Evolutionary conservation across 768 basidiomycete genomes (phyloP), one percentile per base, ranked within the genome.

Genomic region (Naganishia onofrii): DNA sequence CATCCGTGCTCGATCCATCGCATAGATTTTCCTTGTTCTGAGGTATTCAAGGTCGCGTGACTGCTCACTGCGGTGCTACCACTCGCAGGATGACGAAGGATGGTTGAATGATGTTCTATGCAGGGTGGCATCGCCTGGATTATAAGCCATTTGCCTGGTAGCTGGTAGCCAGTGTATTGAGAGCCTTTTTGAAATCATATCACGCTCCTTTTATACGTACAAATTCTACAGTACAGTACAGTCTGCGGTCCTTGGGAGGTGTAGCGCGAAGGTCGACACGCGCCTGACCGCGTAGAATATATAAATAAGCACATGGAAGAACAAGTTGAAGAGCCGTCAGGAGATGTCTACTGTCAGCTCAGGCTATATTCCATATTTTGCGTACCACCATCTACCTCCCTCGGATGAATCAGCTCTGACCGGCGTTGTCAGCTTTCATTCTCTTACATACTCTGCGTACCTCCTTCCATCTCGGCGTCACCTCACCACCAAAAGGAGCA

Each of bases 231-330:
- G 42, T 42, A 17, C 42, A 17, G 42, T 15, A 42, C 9, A 7
- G 2, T 7, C 9, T 17, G 42, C 42, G 42, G 42, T 42, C 42
- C 42, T 42, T 42, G 15, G 42, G 15, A 42, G 42, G 42, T 10
- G 7, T 15, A 42, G 42, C 15, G 42, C 42, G 42, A 42, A 15
- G 42, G 15, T 42, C 42, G 48, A 51, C 21, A 51, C 48, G 48
- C 48, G 48, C 23, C 12, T 13, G 48, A 51, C 23, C 48, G 48
- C 48, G 23, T 23, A 51, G 23, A 26, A 23, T 7, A 13, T 51
- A 51, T 51, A 51, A 51, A 51, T 42, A 51, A 51, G 48, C 48
- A 51, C 48, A 51, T 51, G 48, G n/a, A 46, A 46, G 44, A 46
- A 21, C 3, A 51, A 26, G 23, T n/a, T 51, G 48, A 51, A 51